Base-by-base conservation (phyloP, 768 basidiomycete genomes). In the Mycena belliarum region DNA sequence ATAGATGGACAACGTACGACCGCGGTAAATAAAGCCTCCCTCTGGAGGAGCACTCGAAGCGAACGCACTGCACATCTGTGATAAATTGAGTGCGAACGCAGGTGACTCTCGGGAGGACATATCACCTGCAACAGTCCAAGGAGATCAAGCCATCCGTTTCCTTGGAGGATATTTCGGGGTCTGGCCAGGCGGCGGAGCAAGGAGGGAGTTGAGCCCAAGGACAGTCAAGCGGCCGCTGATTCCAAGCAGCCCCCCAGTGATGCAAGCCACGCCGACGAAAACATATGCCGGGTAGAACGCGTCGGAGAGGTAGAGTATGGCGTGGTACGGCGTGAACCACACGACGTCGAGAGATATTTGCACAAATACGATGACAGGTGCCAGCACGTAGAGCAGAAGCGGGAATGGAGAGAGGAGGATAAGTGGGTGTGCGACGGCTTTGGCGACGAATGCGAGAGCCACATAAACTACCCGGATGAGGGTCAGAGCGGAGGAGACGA, bases 251-350 rank as follows among this genome's bases (percentile, higher is more conserved):
- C 60, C 69, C 9, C 76, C 76, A 18, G 65, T 55, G 50, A 77
- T 66, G 50, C 72, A 77, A 1, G 76, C 76, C 0, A 70, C 65
- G 0, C 72, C 70, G 38, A 67, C 68, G 49, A 78, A 75, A 1
- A 75, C 66, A 45, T 77, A 77, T 45, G 74, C 42, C 0, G 76
- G 76, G 24, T 76, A 75, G 0, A 78, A 41, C 23, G 67, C 58
- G 10, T 65, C 58, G 16, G 66, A 45, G 20, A 68, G 6, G 49
- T 32, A 64, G 8, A 53, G 51, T 40, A 70, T 49, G 54, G 74
- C 57, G 32, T 67, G 63, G 55, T 70, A 74, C 3, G 79, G 79
- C 14, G 69, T 68, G 63, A 70, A 63, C 6, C 79, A 48, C 26
- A 72, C 55, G 21, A 71, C 43, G 46, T 76, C 70, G 28, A 79